Conservation (phyloP, 176 grass and related monocot genomes). For the Saccharum officinarum region DNA sequence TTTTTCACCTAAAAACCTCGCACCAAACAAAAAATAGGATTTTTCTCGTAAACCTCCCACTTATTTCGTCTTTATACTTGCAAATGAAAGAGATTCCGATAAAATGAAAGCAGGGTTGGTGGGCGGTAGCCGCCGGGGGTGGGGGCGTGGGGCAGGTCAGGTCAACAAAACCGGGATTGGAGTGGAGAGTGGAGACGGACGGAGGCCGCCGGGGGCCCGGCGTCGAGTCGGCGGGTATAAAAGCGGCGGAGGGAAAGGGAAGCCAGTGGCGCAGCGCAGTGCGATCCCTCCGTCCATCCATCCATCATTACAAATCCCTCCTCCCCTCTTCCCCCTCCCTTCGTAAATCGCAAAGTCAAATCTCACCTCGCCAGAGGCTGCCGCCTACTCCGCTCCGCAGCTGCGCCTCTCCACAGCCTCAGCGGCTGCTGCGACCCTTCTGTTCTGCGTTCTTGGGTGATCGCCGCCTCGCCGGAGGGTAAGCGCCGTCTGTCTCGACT, state of each 20-base stretch:
- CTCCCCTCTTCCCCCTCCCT: not conserved
- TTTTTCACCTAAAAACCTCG: too few species aligned
- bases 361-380: conserved; percentile 4
- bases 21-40: too few species aligned
- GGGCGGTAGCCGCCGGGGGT: not conserved
- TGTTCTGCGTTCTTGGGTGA: conserved; percentile 17
- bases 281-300: not conserved
- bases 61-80: too few species aligned
- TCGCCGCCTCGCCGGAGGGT: not conserved
- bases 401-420: not conserved
- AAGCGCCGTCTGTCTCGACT: not conserved
- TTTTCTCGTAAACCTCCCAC: too few species aligned
- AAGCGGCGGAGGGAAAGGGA: conserved; percentile 22
- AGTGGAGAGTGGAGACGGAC: not conserved
- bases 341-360: conserved; percentile 21
- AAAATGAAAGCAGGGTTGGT: not conserved
- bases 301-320: not conserved
- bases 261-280: not conserved
- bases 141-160: not conserved
- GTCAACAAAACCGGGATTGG: not conserved
- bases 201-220: not conserved
- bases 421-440: not conserved
- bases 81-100: too few species aligned
- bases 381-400: not conserved
- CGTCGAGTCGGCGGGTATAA: conserved; percentile 14